Evolutionary conservation across 176 grass and related monocot genomes (phyloP), one percentile per base, ranked within the genome.

Genomic region (Bromus sterilis): DNA sequence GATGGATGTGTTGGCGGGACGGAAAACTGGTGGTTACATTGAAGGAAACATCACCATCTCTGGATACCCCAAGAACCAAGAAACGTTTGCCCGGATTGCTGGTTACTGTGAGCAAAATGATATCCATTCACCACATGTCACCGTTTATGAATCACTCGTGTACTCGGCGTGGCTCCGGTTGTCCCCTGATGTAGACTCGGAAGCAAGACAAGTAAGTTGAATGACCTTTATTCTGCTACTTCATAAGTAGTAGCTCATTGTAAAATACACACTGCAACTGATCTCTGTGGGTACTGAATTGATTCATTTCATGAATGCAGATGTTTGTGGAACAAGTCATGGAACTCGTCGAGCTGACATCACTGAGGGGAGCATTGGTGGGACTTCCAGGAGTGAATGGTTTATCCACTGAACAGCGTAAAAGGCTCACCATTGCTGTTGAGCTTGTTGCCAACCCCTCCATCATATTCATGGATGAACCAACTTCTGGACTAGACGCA

Each of bases 381-480:
- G 94, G 91, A 69, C 81, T 97, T 28, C 94, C 94, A 18, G 91
- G 94, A n/a, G 91, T 97, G 55, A 97, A 94, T 80, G 94, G 94
- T 49, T 84, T 97, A 57, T 97, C 94, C 23, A 97, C 91, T 11
- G 94, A 97, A 71, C 94, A 97, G 69, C 32, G 94, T 39, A 97
- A 97, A 75, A 97, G 94, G 70, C 84, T 97, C 39, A 97, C 94
- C 4, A 94, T 97, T 88, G 91, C 94, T 26, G 94, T 97, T 58
- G 94, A 97, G 69, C 88, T 97, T 35, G 94, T 94, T 26, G 91
- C 94, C 40, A 97, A 97, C 48, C 94, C 94, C 33, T 94, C 94
- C 53, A 97, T 97, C 83, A 94, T 97, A 88, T 97, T 97, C 80
- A 92, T 97, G 94, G 94, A 97, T 32, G 94, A 97, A 64, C 94